Conservation (phyloP, 148 eudicot species). For the Camellia granthamiana region DNA sequence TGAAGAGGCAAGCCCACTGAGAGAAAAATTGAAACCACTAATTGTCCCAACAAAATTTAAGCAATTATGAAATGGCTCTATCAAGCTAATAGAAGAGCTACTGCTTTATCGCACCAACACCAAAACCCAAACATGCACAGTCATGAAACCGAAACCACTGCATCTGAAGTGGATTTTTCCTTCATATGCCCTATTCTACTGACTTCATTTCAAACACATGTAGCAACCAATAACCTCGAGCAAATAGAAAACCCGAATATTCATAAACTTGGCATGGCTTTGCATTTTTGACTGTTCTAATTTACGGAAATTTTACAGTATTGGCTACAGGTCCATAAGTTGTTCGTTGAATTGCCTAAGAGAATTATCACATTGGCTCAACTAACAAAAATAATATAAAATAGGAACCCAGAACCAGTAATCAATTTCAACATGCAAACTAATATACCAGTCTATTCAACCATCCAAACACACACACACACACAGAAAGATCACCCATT, state of each 20-base stretch:
- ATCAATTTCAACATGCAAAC: slow-evolving; percentile 1
- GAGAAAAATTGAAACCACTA: too few species aligned
- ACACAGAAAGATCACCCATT: neutral
- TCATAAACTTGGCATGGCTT: neutral
- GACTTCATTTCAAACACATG: neutral
- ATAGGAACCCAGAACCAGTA: neutral
- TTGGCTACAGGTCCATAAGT: neutral
- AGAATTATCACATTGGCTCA: neutral
- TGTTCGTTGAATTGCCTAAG: neutral
- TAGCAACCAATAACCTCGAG: neutral
- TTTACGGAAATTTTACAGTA: neutral
- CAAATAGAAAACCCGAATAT: neutral
- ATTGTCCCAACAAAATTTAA: too few species aligned
- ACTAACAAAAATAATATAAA: neutral
- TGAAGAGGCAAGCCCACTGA: too few species aligned
- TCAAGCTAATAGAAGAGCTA: neutral
- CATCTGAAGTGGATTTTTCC: slow-evolving; percentile 2
- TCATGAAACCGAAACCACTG: neutral
- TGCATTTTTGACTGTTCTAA: neutral
- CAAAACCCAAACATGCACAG: neutral
- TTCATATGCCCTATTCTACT: neutral
- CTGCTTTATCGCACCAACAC: neutral
- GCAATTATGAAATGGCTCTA: too few species aligned
- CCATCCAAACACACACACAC: neutral
- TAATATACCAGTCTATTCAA: neutral